Base-by-base conservation (phyloP, 2,329 filamentous ascomycete species). In the Pseudopithomyces chartarum region DNA sequence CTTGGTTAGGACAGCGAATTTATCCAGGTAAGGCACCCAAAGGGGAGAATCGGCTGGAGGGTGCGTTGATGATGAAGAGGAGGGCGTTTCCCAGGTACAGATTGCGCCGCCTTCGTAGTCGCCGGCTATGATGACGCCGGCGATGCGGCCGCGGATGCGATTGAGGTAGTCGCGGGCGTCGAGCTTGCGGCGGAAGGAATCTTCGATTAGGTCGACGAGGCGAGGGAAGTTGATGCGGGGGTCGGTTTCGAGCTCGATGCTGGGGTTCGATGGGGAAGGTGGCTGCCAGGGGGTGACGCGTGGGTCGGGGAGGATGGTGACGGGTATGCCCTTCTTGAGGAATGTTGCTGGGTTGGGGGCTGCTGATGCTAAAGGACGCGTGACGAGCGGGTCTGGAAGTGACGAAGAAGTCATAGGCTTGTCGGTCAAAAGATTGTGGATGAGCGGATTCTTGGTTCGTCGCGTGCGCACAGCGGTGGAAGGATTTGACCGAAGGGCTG, bases 51-150 rank as follows among this genome's bases (percentile, higher is more conserved):
- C 82, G 49, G 50, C 56, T 2, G 54, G 45, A 13, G 45, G 36
- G 17, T 29, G n/a, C 33, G 43, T 12, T 3, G 46, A 38, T 17
- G 77, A 19, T 86, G 77, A 0, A 81, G 85, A 0, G 80, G 83
- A 55, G 0, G 93, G 92, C 32, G 83, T 83, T 78, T 99, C 95
- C 95, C 95, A 99, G 0, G 95, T 99, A 19, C 98, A 80, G 43
- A 99, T 90, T 1, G 95, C 95, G 1, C 92, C 93, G 51, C 95
- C 95, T 80, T 99, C 95, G 76, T 99, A 99, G 69, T 97, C 90
- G 6, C 95, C 95, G 0, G 94, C 95, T 48, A 99, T 90, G 61
- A 99, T 97, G 53, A 99, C 82, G 2, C 94, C 95, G 0, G 95
- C 95, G 12, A 98, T 83, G 29, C 89, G 90, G 52, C 89, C 84